Conservation (phyloP, 225 moss, liverwort and hornwort species). For the Bryoerythrophyllum caledonicum region DNA sequence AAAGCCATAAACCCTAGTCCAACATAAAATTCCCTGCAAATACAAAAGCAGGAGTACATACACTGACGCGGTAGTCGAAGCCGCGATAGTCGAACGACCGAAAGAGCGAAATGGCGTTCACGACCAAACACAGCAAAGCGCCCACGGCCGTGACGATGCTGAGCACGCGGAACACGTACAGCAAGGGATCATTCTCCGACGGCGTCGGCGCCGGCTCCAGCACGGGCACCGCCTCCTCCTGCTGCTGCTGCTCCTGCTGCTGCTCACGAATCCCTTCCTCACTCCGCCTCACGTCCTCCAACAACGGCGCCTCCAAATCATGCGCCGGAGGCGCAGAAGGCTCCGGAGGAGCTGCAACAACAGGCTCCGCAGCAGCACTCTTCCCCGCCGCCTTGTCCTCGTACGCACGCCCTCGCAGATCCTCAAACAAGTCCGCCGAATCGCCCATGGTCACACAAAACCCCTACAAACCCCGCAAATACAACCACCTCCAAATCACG, state of each 20-base stretch:
- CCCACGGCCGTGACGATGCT: conserved; percentile 60
- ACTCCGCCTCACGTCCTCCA: conserved; percentile 18
- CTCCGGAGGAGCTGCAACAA: background rate
- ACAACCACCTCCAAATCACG: background rate
- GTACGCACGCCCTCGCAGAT: conserved; percentile 34
- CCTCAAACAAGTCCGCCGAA: conserved; percentile 38
- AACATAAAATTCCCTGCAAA: background rate
- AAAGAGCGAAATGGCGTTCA: conserved; percentile 73
- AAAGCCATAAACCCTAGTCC: background rate
- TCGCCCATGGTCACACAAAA: conserved; percentile 16
- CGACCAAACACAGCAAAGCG: conserved; percentile 61
- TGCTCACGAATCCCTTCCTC: conserved; percentile 32
- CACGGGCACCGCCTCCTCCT: conserved; percentile 17
- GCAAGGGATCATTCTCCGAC: conserved; percentile 36
- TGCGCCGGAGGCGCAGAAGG: conserved; percentile 18
- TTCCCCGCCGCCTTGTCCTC: conserved; percentile 16
- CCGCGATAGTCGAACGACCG: conserved; percentile 76
- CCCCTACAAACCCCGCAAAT: background rate
- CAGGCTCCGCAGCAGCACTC: background rate
- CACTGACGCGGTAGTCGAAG: conserved; percentile 76
- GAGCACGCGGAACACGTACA: conserved; percentile 45
- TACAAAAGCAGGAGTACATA: conserved; percentile 25
- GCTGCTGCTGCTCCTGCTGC: no score
- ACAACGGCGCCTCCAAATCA: conserved; percentile 47
- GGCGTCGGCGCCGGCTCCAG: conserved; percentile 29